Percentiles rank a stretch among this genome's conserved stretches.
Evolutionary conservation across 164 flowering plant species (phyloP).

Genomic region (Tetracentron sinense): DNA sequence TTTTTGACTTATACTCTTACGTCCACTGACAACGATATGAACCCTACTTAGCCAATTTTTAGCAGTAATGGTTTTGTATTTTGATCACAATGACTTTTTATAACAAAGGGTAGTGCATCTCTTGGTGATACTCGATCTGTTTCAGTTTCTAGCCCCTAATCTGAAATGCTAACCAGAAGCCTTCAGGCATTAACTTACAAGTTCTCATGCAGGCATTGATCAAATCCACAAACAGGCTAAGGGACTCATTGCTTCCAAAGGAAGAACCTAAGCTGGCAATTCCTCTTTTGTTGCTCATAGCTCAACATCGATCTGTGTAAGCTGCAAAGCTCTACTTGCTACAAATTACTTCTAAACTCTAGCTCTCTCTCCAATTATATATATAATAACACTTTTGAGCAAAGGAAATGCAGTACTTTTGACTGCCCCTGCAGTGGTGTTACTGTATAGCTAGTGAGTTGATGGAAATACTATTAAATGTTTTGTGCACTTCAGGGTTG

Average conservation of each 20-base stretch:
- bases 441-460: not conserved
- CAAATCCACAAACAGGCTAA: constrained; percentile 82
- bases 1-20: no score
- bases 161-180: not conserved
- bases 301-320: constrained; percentile 97
- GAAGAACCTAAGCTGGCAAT: constrained; percentile 93
- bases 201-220: constrained; percentile 65
- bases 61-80: no score
- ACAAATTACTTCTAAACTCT: not conserved
- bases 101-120: no score
- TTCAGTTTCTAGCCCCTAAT: not conserved
- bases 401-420: not conserved
- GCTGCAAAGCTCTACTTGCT: constrained; percentile 16
- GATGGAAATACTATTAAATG: not conserved
- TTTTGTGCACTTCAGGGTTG: constrained; percentile 58
- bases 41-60: no score
- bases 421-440: not conserved
- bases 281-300: constrained; percentile 86
- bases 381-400: not conserved
- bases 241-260: constrained; percentile 86
- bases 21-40: no score
- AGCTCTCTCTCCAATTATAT: not conserved
- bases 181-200: not conserved
- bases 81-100: no score
- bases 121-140: no score